phyloP scores from a whole-genome alignment of 2,329 filamentous ascomycete genomes.

The Paecilomyces niveus region DNA sequence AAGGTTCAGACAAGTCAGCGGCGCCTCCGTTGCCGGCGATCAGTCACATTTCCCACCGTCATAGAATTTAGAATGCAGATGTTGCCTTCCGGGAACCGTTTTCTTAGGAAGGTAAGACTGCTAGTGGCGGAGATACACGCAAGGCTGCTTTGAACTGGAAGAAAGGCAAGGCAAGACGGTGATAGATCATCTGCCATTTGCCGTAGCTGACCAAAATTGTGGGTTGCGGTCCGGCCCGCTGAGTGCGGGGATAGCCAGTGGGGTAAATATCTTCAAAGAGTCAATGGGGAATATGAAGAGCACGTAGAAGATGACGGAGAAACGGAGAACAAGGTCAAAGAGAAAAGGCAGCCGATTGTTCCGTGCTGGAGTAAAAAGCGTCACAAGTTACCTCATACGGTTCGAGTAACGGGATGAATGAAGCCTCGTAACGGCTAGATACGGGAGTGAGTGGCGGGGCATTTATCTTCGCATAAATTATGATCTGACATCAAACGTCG shows the following conservation, averaged over 20 bases:
- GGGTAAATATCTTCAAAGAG: background rate
- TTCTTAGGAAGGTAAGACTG: background rate
- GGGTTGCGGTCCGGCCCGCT: background rate
- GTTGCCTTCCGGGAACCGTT: background rate
- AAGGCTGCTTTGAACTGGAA: background rate
- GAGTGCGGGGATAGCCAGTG: background rate
- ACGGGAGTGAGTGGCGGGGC: no score
- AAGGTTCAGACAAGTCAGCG: background rate
- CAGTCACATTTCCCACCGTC: background rate
- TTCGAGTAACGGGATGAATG: background rate
- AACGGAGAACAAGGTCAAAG: background rate
- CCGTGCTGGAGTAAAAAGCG: background rate
- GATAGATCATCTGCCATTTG: background rate
- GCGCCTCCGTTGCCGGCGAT: background rate
- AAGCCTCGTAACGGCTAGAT: no score
- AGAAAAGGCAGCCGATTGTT: background rate
- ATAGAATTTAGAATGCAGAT: background rate
- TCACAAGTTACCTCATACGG: background rate
- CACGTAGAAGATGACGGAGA: background rate
- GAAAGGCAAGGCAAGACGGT: background rate
- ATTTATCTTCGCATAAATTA: no score
- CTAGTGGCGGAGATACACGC: background rate
- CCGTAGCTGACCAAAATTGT: background rate
- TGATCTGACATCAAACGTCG: background rate
- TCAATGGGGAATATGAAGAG: background rate